Evolutionary conservation across 148 eudicot species (phyloP).

Genomic region (Suaeda aralocaspica): DNA sequence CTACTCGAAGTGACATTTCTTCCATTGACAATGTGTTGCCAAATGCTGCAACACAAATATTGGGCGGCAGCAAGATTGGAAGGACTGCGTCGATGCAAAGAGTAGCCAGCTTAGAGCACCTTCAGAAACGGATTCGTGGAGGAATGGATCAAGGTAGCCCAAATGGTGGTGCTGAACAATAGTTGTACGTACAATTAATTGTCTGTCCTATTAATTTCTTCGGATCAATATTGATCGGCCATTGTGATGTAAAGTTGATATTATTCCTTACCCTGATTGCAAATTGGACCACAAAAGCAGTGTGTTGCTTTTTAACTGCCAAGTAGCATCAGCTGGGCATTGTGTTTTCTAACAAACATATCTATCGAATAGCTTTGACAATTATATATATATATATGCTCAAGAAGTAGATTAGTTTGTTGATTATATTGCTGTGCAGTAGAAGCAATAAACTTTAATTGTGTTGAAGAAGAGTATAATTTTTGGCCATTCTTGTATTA

Average conservation of each 20-base stretch:
- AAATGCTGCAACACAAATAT: conserved; percentile 27
- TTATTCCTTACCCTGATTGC: conserved; percentile 14
- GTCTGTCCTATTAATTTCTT: conserved; percentile 4
- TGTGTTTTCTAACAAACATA: conserved; percentile 7
- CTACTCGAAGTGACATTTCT: conserved; percentile 40
- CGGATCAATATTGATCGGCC: conserved; percentile 17
- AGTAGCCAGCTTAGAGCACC: conserved; percentile 94
- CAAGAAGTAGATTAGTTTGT: background rate
- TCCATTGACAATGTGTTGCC: conserved; percentile 41
- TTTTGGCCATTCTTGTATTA: too few species aligned
- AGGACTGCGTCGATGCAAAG: conserved; percentile 79
- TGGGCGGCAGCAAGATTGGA: conserved; percentile 44
- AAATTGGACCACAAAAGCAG: conserved; percentile 7
- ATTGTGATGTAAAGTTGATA: conserved; percentile 20
- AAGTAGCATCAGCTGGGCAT: conserved; percentile 10
- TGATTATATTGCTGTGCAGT: background rate
- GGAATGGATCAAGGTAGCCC: conserved; percentile 39
- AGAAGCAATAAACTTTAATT: background rate
- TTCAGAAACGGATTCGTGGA: conserved; percentile 88
- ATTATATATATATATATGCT: too few species aligned
- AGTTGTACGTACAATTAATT: conserved; percentile 10
- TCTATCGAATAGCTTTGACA: background rate
- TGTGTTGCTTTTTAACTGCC: conserved; percentile 14
- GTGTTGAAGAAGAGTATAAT: background rate
- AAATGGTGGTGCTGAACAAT: conserved; percentile 34